These are phyloP conservation scores for Suhomyces sp. DNA, from an alignment of 805 yeast genomes.

Conservation along the genomic window DNA sequence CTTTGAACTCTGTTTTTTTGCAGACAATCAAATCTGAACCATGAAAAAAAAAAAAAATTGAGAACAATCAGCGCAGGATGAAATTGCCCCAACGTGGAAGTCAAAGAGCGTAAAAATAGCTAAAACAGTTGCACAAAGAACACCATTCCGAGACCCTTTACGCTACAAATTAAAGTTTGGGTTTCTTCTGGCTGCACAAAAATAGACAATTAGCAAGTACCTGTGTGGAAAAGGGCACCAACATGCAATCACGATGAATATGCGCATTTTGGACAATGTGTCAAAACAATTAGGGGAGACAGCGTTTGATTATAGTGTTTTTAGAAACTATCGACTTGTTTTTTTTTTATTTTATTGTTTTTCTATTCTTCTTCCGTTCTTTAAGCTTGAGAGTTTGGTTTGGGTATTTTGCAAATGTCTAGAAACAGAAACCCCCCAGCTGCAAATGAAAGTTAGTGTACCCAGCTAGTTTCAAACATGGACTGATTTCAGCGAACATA, in stretches of 20 bases:
- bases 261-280: neutral
- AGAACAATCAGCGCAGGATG: neutral
- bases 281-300: neutral
- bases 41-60: neutral
- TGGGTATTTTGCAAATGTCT: neutral
- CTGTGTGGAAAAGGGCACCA: neutral
- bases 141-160: neutral
- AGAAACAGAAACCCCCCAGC: neutral
- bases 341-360: neutral
- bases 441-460: neutral
- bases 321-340: neutral
- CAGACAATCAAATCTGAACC: neutral
- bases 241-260: neutral
- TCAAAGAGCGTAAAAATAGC: neutral
- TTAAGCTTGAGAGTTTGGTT: neutral
- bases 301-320: neutral
- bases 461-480: neutral
- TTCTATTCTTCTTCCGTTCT: neutral
- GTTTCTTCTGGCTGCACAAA: neutral
- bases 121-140: neutral
- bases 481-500: neutral
- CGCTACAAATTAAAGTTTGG: neutral
- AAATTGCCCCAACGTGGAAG: conserved; percentile 1
- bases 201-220: neutral
- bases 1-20: neutral